phyloP scores from a whole-genome alignment of 306 rosid genomes.

The Cicer chorassanicum region DNA sequence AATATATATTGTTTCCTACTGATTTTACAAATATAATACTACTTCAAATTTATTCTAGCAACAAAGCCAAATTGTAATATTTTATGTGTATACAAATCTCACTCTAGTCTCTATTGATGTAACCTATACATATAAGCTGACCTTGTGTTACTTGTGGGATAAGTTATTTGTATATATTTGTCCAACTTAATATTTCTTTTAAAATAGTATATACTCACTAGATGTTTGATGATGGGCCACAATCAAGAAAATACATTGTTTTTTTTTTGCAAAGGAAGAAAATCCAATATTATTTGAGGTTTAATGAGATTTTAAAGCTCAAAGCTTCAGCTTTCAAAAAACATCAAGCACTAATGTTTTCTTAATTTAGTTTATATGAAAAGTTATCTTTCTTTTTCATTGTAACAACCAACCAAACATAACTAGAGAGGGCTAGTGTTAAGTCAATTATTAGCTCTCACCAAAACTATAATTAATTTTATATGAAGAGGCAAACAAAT shows the following conservation, averaged over 20 bases:
- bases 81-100: slow-evolving; percentile 29
- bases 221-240: not conserved
- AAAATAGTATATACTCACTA: not conserved
- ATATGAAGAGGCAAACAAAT: too few species aligned
- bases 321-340: too few species aligned
- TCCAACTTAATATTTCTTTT: not conserved
- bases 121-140: slow-evolving; percentile 9
- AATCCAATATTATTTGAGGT: not conserved
- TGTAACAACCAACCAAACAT: too few species aligned
- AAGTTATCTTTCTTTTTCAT: too few species aligned
- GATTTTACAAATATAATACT: not conserved
- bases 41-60: slow-evolving; percentile 14
- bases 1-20: not conserved
- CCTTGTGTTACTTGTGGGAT: slow-evolving; percentile 18
- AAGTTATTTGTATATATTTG: slow-evolving; percentile 8
- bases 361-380: too few species aligned
- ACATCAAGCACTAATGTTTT: too few species aligned
- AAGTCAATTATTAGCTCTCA: too few species aligned
- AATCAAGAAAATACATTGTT: not conserved
- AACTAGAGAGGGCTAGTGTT: too few species aligned
- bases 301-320: not conserved
- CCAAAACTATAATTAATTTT: too few species aligned
- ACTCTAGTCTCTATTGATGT: slow-evolving; percentile 19
- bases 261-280: not conserved
- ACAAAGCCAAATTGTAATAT: slow-evolving; percentile 26